Evolutionary conservation across 2,329 filamentous ascomycete genomes (phyloP).

Genomic region (Mycosphaerelloides madeirae): DNA sequence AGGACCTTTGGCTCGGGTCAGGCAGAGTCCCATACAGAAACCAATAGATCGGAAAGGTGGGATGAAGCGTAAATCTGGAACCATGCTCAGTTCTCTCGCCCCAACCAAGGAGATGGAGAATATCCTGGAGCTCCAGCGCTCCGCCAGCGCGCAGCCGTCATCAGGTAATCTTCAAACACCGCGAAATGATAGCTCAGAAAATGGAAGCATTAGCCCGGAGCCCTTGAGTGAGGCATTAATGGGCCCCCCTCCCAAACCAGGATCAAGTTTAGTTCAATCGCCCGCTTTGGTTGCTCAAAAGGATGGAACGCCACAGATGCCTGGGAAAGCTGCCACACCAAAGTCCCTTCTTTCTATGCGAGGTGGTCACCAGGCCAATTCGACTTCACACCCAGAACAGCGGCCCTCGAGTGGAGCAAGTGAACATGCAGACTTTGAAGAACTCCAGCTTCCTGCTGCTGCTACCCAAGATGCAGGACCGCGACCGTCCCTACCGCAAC

Average conservation of each 20-base stretch:
- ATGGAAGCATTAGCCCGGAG: conserved; percentile 49
- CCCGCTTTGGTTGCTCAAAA: conserved; percentile 60
- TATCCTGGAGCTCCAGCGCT: conserved; percentile 35
- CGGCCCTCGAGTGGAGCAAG: conserved; percentile 4
- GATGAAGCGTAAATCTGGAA: conserved; percentile 46
- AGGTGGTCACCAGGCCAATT: background rate
- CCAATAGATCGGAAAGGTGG: conserved; percentile 32
- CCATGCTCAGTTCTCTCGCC: conserved; percentile 39
- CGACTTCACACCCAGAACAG: background rate
- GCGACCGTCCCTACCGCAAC: conserved; percentile 39
- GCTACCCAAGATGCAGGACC: conserved; percentile 37
- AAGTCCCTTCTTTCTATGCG: conserved; percentile 26
- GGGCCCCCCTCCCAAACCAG: conserved; percentile 59
- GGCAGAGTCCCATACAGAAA: conserved; percentile 70
- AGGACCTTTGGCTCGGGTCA: conserved; percentile 48
- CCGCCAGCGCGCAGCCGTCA: conserved; percentile 22
- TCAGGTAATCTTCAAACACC: conserved; percentile 22
- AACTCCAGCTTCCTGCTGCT: conserved; percentile 70
- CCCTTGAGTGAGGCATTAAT: conserved; percentile 44
- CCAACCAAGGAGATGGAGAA: conserved; percentile 44
- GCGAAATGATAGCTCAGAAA: conserved; percentile 38
- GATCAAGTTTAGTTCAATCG: conserved; percentile 57
- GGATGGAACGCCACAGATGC: conserved; percentile 2
- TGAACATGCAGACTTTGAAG: conserved; percentile 45
- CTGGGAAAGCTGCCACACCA: conserved; percentile 28